Evolutionary conservation across 768 basidiomycete genomes (phyloP).

Genomic region (Rhodotorula sphaerocarpa): DNA sequence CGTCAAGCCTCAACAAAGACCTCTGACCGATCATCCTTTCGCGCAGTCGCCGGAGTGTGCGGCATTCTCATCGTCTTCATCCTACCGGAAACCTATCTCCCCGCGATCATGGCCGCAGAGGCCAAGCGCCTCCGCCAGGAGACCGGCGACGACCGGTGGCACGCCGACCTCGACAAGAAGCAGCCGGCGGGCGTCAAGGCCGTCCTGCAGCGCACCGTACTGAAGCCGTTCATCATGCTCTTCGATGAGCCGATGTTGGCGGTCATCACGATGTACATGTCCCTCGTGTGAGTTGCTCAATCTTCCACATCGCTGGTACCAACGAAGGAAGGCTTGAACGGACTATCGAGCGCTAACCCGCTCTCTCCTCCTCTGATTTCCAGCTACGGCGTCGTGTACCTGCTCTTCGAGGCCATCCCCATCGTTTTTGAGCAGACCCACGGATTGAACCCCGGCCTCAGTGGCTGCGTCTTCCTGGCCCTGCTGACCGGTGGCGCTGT

Average conservation of each 20-base stretch:
- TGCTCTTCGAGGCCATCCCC: conserved; percentile 43
- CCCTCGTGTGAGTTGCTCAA: neutral
- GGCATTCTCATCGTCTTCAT: conserved; percentile 29
- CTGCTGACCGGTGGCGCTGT: conserved; percentile 34
- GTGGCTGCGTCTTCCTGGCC: conserved; percentile 41
- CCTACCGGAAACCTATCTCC: conserved; percentile 36
- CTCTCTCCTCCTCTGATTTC: neutral
- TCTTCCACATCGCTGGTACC: neutral
- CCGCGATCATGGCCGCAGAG: conserved; percentile 30
- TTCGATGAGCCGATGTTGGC: conserved; percentile 40
- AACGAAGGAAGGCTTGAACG: neutral
- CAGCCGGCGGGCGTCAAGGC: neutral
- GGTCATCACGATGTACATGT: conserved; percentile 31
- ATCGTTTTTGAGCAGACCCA: conserved; percentile 40
- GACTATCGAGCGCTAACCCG: neutral
- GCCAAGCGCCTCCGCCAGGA: conserved; percentile 37
- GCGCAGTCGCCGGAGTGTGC: conserved; percentile 29
- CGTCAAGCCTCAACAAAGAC: too few species aligned
- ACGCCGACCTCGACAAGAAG: conserved; percentile 25
- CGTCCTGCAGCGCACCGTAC: conserved; percentile 25
- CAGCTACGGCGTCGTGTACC: conserved; percentile 39
- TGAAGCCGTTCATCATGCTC: conserved; percentile 39
- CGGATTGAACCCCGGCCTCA: conserved; percentile 40
- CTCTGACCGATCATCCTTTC: too few species aligned
- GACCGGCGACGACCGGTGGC: conserved; percentile 39